Base-by-base conservation (phyloP, 2,329 filamentous ascomycete genomes). In the Amauroascus verrucosus region DNA sequence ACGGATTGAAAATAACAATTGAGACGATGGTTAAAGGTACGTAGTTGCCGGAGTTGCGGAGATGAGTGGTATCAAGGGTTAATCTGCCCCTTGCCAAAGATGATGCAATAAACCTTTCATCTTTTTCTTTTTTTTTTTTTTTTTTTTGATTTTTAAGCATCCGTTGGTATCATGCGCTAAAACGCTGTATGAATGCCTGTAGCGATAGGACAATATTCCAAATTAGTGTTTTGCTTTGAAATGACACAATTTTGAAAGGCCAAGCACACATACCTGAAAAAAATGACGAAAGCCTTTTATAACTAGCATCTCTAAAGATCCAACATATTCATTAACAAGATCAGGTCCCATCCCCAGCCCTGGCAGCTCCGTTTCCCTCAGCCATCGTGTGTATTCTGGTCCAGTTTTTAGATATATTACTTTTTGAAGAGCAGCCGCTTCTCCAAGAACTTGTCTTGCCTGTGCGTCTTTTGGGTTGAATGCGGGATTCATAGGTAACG, bases 321-420 rank as follows among this genome's bases (percentile, higher is more conserved):
- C 63, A 56, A 75, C 60, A 62, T 73, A 76, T 56, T 75, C 73
- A 47, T 73, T 69, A 51, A 75, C 70, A 51, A 74, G 66, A 38
- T 70, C 67, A 13, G 61, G 61, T 18, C 69, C 70, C 72, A 76
- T 75, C 37, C 74, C 74, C 67, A 76, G 70, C 9, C 68, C 67
- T 22, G 71, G 71, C 47, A 76, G 57, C 57, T 76, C 74, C 22
- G 67, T 68, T 44, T 64, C 64, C 24, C 72, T 67, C 33, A 76
- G 64, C 60, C 72, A 76, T 33, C 70, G 65, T 22, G 91, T 77
- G 66, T 95, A 97, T 53, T 81, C 77, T 49, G 86, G 80, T 24
- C 93, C 93, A 11, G 88, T 91, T 74, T 97, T 97, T 60, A 81
- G 78, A 65, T 96, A 91, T 57, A 98, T 93, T 33, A 81, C 84